Conservation (phyloP, 768 basidiomycete species). For the Suillus placidus region DNA sequence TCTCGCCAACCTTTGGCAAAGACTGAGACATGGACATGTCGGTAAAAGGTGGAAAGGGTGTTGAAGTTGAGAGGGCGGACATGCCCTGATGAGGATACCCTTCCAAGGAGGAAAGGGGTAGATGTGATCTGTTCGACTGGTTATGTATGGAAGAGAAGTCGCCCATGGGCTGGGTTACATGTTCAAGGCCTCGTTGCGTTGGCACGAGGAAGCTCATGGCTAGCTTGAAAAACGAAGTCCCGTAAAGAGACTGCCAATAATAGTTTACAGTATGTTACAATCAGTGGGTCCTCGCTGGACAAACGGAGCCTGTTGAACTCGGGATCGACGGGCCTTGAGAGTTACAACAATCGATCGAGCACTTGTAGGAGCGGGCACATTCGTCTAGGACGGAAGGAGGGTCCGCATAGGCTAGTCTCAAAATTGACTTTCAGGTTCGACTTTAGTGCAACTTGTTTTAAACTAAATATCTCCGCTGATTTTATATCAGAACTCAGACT, state of each 20-base stretch:
- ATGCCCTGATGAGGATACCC: constrained; percentile 36
- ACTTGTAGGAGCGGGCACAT: constrained; percentile 10
- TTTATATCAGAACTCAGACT: constrained; percentile 13
- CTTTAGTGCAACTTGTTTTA: constrained; percentile 23
- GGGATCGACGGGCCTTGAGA: constrained; percentile 17
- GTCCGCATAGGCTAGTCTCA: background rate
- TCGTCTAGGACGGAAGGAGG: background rate
- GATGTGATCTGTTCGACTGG: constrained; percentile 36
- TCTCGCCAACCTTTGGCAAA: constrained; percentile 66
- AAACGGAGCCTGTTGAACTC: constrained; percentile 25
- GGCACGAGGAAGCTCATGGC: constrained; percentile 40
- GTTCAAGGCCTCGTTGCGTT: constrained; percentile 35
- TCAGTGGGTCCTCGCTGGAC: constrained; percentile 11
- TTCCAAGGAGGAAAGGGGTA: constrained; percentile 43
- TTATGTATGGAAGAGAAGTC: constrained; percentile 35
- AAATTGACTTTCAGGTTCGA: constrained; percentile 19
- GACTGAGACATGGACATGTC: constrained; percentile 39
- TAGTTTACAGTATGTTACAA: constrained; percentile 22
- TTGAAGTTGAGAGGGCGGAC: constrained; percentile 30
- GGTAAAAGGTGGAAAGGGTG: constrained; percentile 30
- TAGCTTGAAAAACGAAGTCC: constrained; percentile 22
- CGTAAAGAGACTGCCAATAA: constrained; percentile 24
- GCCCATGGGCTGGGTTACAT: constrained; percentile 27
- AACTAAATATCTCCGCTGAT: constrained; percentile 32
- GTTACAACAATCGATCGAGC: constrained; percentile 19